These are phyloP conservation scores for Rhizoclosmatium sp. DNA, from an alignment of 192 early-diverging fungal species.

Conservation along the genomic window DNA sequence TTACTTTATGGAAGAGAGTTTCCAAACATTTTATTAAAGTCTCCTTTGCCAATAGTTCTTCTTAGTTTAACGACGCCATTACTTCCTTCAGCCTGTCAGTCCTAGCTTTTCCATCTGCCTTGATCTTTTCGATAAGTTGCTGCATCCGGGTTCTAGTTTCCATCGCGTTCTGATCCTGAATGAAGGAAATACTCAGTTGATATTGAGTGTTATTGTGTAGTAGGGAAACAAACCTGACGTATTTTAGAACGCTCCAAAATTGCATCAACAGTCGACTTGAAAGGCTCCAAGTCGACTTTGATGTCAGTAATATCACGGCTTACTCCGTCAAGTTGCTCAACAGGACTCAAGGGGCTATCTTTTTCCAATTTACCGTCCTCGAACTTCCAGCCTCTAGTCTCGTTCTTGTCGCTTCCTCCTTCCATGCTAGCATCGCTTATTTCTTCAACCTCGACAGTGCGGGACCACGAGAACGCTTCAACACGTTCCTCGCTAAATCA, in stretches of 20 bases:
- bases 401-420: background rate
- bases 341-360: background rate
- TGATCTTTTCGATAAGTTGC: constrained; percentile 10
- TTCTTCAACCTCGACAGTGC: background rate
- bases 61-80: constrained; percentile 1
- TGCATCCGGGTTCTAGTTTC: constrained; percentile 15
- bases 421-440: no score
- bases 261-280: constrained; percentile 23
- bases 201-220: background rate
- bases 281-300: constrained; percentile 14
- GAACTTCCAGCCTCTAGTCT: background rate
- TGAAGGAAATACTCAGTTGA: background rate
- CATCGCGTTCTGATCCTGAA: constrained; percentile 7
- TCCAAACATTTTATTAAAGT: no score
- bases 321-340: background rate
- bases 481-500: background rate
- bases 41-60: background rate
- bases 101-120: background rate
- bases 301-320: background rate
- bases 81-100: constrained; percentile 11
- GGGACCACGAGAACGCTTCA: background rate
- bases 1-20: background rate
- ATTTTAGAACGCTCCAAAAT: constrained; percentile 16
- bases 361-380: background rate
- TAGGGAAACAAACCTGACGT: background rate